Percentiles rank a stretch among this genome's conserved stretches.
Conservation (phyloP, 257 asterid species). For the Salvia hispanica region DNA sequence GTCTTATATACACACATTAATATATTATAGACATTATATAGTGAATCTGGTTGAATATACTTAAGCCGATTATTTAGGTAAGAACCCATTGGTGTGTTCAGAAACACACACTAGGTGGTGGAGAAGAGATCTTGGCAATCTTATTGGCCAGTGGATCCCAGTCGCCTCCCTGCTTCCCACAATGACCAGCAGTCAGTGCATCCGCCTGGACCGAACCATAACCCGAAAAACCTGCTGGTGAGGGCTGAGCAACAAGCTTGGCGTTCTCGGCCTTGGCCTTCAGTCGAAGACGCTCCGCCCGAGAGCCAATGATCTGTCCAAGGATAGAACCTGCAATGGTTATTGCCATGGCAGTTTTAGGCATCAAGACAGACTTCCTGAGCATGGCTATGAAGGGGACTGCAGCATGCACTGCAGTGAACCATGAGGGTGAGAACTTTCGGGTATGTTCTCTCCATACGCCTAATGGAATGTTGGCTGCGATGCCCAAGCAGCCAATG, state of each 20-base stretch:
- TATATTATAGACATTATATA: slow-evolving; percentile 15
- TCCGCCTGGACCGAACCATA: slow-evolving; percentile 37
- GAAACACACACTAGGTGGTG: slow-evolving; percentile 58
- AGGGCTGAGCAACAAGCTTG: slow-evolving; percentile 40
- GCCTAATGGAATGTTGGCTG: slow-evolving; percentile 79
- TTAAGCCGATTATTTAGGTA: neutral
- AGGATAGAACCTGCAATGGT: slow-evolving; percentile 75
- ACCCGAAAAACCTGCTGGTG: slow-evolving; percentile 29
- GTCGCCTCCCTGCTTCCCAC: slow-evolving; percentile 39
- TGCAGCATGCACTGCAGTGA: slow-evolving; percentile 85
- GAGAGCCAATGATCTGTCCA: slow-evolving; percentile 79
- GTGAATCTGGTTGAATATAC: slow-evolving; percentile 20
- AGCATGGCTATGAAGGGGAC: slow-evolving; percentile 91
- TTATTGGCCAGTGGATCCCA: slow-evolving; percentile 45
- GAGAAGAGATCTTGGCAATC: slow-evolving; percentile 38
- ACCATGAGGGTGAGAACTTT: slow-evolving; percentile 73
- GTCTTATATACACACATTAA: slow-evolving; percentile 3
- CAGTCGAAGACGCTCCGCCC: slow-evolving; percentile 76
- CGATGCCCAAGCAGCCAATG: slow-evolving; percentile 69
- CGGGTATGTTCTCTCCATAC: slow-evolving; percentile 77
- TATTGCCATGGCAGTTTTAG: slow-evolving; percentile 81
- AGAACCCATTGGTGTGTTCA: slow-evolving; percentile 26
- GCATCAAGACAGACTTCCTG: slow-evolving; percentile 82
- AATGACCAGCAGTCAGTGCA: slow-evolving; percentile 36
- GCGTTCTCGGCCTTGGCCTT: slow-evolving; percentile 50